Conservation (phyloP, 345 rosid species). For the Euphorbia tirucalli region DNA sequence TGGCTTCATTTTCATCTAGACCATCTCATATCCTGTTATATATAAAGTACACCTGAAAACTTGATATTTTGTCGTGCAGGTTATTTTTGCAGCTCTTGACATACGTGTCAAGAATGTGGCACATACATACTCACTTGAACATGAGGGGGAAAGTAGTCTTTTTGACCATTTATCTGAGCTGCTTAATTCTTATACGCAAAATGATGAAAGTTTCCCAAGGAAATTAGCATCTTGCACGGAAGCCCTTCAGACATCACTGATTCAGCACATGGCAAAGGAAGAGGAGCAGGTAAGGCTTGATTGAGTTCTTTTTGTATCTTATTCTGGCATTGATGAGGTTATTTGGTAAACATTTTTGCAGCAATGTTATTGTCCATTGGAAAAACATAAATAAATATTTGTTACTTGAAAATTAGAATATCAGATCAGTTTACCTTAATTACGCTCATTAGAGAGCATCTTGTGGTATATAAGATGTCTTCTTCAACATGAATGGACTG, state of each 20-base stretch:
- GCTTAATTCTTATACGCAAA: constrained; percentile 39
- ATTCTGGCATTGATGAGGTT: neutral
- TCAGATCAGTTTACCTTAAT: neutral
- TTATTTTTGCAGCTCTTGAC: constrained; percentile 65
- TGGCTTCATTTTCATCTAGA: constrained; percentile 10
- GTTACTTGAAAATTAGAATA: neutral
- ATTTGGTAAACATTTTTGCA: neutral
- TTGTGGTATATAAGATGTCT: neutral
- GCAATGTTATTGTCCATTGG: neutral
- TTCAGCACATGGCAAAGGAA: constrained; percentile 73
- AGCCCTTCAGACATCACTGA: constrained; percentile 58
- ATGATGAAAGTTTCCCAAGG: constrained; percentile 56
- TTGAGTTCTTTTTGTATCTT: neutral
- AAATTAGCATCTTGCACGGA: constrained; percentile 61
- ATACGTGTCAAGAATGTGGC: constrained; percentile 65
- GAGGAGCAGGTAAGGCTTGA: constrained; percentile 53
- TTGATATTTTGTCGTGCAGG: constrained; percentile 39
- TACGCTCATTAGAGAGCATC: neutral
- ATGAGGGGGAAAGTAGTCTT: constrained; percentile 58
- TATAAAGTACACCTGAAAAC: neutral
- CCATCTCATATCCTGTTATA: constrained; percentile 5
- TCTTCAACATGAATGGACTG: neutral
- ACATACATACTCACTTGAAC: constrained; percentile 55
- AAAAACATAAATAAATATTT: neutral
- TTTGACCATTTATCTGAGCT: constrained; percentile 53